Base-by-base conservation (phyloP, 2,329 filamentous ascomycete genomes). In the Bipolaris sorokiniana region DNA sequence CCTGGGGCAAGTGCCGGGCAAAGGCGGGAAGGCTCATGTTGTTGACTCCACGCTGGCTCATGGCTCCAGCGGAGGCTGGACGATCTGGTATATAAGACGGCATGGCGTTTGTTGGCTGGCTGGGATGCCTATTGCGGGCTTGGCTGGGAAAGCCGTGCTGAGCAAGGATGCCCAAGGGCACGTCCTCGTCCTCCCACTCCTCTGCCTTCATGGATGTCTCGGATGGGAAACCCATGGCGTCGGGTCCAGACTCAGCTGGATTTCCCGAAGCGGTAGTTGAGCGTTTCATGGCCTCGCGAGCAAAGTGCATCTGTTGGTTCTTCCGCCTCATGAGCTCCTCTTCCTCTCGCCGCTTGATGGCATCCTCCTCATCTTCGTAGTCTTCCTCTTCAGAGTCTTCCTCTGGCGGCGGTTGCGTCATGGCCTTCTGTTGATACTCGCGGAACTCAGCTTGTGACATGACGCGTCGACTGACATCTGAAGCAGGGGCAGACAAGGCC, bases 281-380 rank as follows among this genome's bases (percentile, higher is more conserved):
- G n/a, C 71, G 71, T 41, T 69, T 68, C 68, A 76, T 70, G 20
- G 68, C 63, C 38, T 74, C 71, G 13, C 74, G 65, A 11, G 72
- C 71, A 47, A 74, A 67, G 11, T 68, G 63, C 71, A 74, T 69
- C 47, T 75, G 72, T 41, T 72, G 70, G 42, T 70, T 70, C 56
- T 72, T 71, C 16, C 72, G 69, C 41, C 69, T 66, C 40, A 67
- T 52, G 16, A 71, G 59, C 46, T 74, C 70, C 45, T 76, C 71
- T 51, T 75, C 68, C 48, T 74, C 62, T 13, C 72, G 68, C 48
- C 69, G 68, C 59, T 64, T 62, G 52, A 73, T 71, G 3, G 69
- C 69, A 15, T 76, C 74, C 54, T 76, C 74, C 56, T 76, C 74
- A 41, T 76, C 74, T 40, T 76, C 74, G 51, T 76, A 75, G 42